A percentile compares a stretch with the other conserved stretches of the same genome.
Conservation (phyloP, 2,329 filamentous ascomycete genomes). For the Trichoderma gracile region DNA sequence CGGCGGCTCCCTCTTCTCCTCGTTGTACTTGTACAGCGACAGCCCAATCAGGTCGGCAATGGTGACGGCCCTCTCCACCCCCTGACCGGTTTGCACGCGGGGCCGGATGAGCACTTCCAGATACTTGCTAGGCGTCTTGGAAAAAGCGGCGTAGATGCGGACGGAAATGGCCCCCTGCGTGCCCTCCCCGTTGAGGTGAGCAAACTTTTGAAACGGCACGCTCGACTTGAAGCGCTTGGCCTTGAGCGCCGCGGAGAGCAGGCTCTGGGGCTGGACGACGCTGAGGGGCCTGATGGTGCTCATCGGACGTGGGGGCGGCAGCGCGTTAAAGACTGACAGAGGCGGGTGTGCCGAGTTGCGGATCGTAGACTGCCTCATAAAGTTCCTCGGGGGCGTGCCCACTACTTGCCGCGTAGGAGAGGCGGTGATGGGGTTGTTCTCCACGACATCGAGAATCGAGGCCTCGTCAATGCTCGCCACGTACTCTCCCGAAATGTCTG, state of each 20-base stretch:
- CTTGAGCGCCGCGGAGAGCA: slow-evolving; percentile 71
- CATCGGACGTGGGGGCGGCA: slow-evolving; percentile 71
- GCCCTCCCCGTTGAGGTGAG: slow-evolving; percentile 73
- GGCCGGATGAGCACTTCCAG: slow-evolving; percentile 72
- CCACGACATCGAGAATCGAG: slow-evolving; percentile 67
- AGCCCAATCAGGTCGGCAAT: slow-evolving; percentile 82
- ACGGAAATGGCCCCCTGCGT: slow-evolving; percentile 75
- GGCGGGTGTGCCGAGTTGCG: slow-evolving; percentile 59
- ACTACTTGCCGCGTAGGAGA: slow-evolving; percentile 60
- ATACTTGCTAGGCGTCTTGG: slow-evolving; percentile 62
- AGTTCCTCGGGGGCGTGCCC: slow-evolving; percentile 63
- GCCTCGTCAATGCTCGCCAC: slow-evolving; percentile 68
- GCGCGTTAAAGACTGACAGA: slow-evolving; percentile 60
- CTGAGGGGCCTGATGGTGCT: slow-evolving; percentile 65
- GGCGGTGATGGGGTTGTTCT: slow-evolving; percentile 58
- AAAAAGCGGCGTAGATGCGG: slow-evolving; percentile 75
- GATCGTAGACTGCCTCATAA: slow-evolving; percentile 63
- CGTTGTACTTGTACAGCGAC: slow-evolving; percentile 73
- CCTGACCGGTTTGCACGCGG: slow-evolving; percentile 67
- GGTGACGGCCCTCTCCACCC: slow-evolving; percentile 61
- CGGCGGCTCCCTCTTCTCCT: slow-evolving; percentile 71
- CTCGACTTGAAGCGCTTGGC: slow-evolving; percentile 68
- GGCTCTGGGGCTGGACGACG: slow-evolving; percentile 67
- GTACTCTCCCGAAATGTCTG: slow-evolving; percentile 65
- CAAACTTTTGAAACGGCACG: slow-evolving; percentile 75